Conservation (phyloP, 1,284 basidiomycete genomes). For the Sporisorium graminicola region DNA sequence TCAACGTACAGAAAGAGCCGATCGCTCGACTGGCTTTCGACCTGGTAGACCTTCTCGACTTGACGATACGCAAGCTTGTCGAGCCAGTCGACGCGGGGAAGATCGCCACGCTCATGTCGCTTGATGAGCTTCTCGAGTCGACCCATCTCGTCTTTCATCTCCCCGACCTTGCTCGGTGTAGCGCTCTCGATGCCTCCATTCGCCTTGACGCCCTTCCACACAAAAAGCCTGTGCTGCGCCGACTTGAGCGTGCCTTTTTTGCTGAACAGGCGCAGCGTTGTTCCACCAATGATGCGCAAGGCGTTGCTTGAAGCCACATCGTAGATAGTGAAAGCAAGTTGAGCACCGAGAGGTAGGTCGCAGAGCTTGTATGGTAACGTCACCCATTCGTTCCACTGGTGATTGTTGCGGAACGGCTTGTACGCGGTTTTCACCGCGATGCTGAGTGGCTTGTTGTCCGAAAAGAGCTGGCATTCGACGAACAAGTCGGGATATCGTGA, state of each 20-base stretch:
- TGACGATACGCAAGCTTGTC: slow-evolving; percentile 91
- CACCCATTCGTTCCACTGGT: slow-evolving; percentile 90
- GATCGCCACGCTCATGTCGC: slow-evolving; percentile 92
- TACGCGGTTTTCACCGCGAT: slow-evolving; percentile 90
- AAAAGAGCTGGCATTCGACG: slow-evolving; percentile 88
- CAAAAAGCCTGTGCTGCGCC: slow-evolving; percentile 80
- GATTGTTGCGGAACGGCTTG: slow-evolving; percentile 78
- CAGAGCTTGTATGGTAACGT: slow-evolving; percentile 90
- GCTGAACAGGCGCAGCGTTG: slow-evolving; percentile 88
- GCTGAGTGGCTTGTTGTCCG: slow-evolving; percentile 91
- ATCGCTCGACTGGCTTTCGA: slow-evolving; percentile 48
- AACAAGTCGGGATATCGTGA: slow-evolving; percentile 85
- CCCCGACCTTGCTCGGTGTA: slow-evolving; percentile 75
- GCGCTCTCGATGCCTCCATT: slow-evolving; percentile 84
- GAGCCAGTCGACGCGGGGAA: slow-evolving; percentile 95
- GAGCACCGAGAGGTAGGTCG: slow-evolving; percentile 86
- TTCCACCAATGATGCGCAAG: slow-evolving; percentile 82
- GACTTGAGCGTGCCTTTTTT: slow-evolving; percentile 88
- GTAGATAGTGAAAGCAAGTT: slow-evolving; percentile 93
- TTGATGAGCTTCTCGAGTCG: slow-evolving; percentile 95
- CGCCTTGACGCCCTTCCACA: slow-evolving; percentile 86
- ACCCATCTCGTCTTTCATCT: slow-evolving; percentile 85
- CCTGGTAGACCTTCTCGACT: slow-evolving; percentile 79
- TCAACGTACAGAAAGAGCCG: slow-evolving; percentile 87
- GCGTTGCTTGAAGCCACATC: slow-evolving; percentile 79